Base-by-base conservation (phyloP, 805 yeast species). In the Cyberlindnera meyerae region DNA sequence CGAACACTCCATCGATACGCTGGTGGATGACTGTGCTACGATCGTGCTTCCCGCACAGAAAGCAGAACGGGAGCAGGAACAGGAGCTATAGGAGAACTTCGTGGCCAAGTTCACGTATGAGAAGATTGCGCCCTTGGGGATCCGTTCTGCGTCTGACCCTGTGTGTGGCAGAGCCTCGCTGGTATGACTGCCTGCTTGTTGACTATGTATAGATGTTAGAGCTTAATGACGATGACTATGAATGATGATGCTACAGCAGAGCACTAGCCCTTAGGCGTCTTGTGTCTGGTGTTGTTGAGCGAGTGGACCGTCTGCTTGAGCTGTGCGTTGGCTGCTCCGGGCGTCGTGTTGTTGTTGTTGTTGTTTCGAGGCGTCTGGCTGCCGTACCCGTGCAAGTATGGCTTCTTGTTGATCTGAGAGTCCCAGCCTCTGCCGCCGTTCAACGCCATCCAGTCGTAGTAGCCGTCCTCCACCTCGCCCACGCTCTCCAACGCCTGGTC, bases 361-460 rank as follows among this genome's bases (percentile, higher is more conserved):
- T 32, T 40, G 27, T 47, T 51, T 44, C 48, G 43, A 39, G 96
- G 96, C 51, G 80, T 83, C 44, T 96, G 96, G 60, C 88, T 93
- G 24, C 97, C 97, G 60, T 89, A 89, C 29, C 97, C 97, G 61
- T 89, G 97, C 45, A 89, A 66, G 55, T 89, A 89, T 37, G 96
- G 95, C 62, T 89, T 89, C 60, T 87, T 88, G 63, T 88, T 88
- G 45, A 82, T 77, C 14, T 83, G 68, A 21, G 85, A 75, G 63
- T 93, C 97, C 96, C 96, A 90, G 36, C 97, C 97, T 60, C 81
- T 79, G 42, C 97, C 97, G 39, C 84, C 86, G 59, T 93, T 93
- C 50, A 93, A 70, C 53, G 82, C 84, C 96, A 88, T 86, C 98
- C 98, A 93, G 67, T 93, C 98, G 62, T 88, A 93, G 54, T 85